Evolutionary conservation across 139 green algal genomes (phyloP), one percentile per base, ranked within the genome.

Genomic region (Chlorella sp.): DNA sequence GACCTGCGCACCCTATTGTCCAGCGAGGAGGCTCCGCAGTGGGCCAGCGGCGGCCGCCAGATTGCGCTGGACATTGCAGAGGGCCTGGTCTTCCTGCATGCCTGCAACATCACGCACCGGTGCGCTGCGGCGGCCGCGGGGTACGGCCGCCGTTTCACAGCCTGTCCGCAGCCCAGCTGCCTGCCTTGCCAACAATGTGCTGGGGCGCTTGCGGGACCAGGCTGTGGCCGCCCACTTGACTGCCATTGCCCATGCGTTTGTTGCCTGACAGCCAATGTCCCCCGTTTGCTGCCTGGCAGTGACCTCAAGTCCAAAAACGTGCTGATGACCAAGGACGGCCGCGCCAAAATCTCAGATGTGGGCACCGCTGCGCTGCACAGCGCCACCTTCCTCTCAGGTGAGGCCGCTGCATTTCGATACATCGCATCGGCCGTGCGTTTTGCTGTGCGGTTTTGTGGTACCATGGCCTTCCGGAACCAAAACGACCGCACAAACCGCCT

Each of bases 221-320:
- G n/a, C n/a, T n/a, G n/a, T n/a, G n/a, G n/a, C n/a, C n/a, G n/a
- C n/a, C n/a, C n/a, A n/a, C n/a, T n/a, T n/a, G n/a, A n/a, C n/a
- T n/a, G n/a, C n/a, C n/a, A n/a, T n/a, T n/a, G n/a, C n/a, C n/a
- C n/a, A n/a, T n/a, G n/a, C n/a, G n/a, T n/a, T n/a, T n/a, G n/a
- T n/a, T n/a, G n/a, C n/a, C n/a, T n/a, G n/a, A n/a, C n/a, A n/a
- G n/a, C n/a, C n/a, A n/a, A n/a, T n/a, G n/a, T n/a, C n/a, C n/a
- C n/a, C n/a, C n/a, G n/a, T n/a, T n/a, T n/a, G n/a, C 51, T 60
- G 12, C 51, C 60, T 15, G 25, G 60, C 60, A 68, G 60, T 18
- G 60, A 68, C 60, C 60, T 68, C 60, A 68, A 68, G 26, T 34
- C 25, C 60, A 68, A 68, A 68, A 68, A 68, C 60, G 25, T 68